Conservation (phyloP, 805 yeast genomes). For the Candida coquimbonensis region DNA sequence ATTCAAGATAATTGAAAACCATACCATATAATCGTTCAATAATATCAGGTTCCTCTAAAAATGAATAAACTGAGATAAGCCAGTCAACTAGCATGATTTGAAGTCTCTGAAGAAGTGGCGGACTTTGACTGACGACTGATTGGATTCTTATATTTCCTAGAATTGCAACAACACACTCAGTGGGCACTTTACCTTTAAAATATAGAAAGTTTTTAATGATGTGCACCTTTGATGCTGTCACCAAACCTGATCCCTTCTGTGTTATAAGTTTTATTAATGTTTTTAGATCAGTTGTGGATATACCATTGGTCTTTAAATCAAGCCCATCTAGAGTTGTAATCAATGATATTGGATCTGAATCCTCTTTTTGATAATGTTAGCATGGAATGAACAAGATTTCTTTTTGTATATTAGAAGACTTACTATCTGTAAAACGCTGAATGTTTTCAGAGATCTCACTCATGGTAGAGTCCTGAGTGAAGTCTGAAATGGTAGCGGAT, state of each 20-base stretch:
- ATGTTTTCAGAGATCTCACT: too few species aligned
- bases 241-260: not conserved
- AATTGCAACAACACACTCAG: conserved; percentile 20
- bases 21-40: conserved; percentile 20
- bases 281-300: not conserved
- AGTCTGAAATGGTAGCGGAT: too few species aligned
- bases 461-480: too few species aligned
- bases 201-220: conserved; percentile 23
- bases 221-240: conserved; percentile 4
- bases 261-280: not conserved
- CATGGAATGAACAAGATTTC: too few species aligned
- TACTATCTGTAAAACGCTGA: too few species aligned
- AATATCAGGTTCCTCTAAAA: conserved; percentile 14
- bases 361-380: too few species aligned
- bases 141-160: conserved; percentile 26
- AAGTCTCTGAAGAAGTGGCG: conserved; percentile 14
- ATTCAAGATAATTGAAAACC: conserved; percentile 29
- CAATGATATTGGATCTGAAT: too few species aligned
- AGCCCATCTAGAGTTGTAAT: too few species aligned
- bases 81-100: conserved; percentile 27
- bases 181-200: conserved; percentile 25
- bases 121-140: conserved; percentile 17
- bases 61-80: conserved; percentile 27
- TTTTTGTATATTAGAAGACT: too few species aligned
- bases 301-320: too few species aligned